Conservation (phyloP, 352 stramenopile species). For the Lagenidium giganteum region DNA sequence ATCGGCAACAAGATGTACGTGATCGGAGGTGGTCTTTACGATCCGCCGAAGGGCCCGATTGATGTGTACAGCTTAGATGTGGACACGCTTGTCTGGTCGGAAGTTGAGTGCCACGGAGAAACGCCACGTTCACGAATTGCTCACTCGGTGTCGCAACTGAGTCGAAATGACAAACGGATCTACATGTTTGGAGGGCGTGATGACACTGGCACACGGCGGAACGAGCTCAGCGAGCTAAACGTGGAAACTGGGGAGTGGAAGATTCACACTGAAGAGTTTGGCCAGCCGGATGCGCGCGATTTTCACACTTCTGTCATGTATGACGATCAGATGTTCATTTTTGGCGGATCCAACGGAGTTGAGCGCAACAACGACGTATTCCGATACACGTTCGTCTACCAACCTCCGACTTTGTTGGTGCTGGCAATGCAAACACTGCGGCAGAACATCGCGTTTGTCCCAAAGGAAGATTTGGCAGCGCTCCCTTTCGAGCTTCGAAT, state of each 20-base stretch:
- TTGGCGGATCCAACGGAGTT: conserved; percentile 62
- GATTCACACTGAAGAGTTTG: conserved; percentile 38
- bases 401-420: conserved; percentile 46
- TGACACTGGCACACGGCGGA: conserved; percentile 41
- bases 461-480: conserved; percentile 27
- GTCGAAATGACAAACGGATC: conserved; percentile 26
- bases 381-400: conserved; percentile 39
- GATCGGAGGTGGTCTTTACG: conserved; percentile 61
- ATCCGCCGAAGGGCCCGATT: conserved; percentile 61
- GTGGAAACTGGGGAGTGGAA: conserved; percentile 45
- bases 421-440: conserved; percentile 53
- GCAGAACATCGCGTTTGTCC: conserved; percentile 28
- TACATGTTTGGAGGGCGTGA: conserved; percentile 68
- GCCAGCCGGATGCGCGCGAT: conserved; percentile 55
- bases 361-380: conserved; percentile 72
- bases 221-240: conserved; percentile 52
- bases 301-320: conserved; percentile 63
- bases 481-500: conserved; percentile 44
- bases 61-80: conserved; percentile 65
- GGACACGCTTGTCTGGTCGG: conserved; percentile 47
- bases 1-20: conserved; percentile 69
- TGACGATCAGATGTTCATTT: conserved; percentile 57
- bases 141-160: conserved; percentile 52
- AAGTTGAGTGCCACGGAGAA: conserved; percentile 41
- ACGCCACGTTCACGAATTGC: conserved; percentile 60